Evolutionary conservation across 305 asterid genomes (phyloP), one percentile per base, ranked within the genome.

Genomic region (Fraxinus sp.): DNA sequence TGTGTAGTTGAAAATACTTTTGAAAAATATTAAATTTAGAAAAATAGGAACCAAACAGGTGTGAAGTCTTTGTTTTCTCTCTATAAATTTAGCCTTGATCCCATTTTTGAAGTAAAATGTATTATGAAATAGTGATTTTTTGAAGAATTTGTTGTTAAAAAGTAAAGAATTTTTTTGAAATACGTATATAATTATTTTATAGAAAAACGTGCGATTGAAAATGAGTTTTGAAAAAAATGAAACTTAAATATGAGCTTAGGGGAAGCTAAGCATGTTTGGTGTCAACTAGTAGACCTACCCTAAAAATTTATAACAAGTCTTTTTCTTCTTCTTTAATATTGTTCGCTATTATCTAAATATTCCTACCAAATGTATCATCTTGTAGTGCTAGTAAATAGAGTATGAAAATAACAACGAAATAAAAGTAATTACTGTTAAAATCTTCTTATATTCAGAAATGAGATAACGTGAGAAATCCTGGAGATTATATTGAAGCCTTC

Each of bases 391-490:
- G 24, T 9, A n/a, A 52, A 52, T 52, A 52, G 64, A 16, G 1
- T n/a, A n/a, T n/a, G 20, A 55, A n/a, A 55, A n/a, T 5, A 16
- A 16, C 64, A 5, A 55, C n/a, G 24, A n/a, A n/a, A 55, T 4
- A n/a, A 22, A 62, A 62, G 26, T 20, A 35, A 18, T 37, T 85
- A 92, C 97, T 90, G 16, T 81, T 18, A 92, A 84, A 81, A 90
- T 81, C 75, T 80, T 87, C 33, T 79, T 86, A 62, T 86, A 92
- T 49, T 92, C 93, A 1, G 87, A 81, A 80, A 92, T 82, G 86
- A 92, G 89, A 49, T 79, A 13, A 18, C 22, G 77, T 13, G 88
- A 87, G 80, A 73, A 92, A 64, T 85, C 87, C 9, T 85, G 86
- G 83, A 92, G 70, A 73, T 64, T 83, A 16, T 70, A 88, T 14